Base-by-base conservation (phyloP, 768 basidiomycete species). In the Russula abietina region DNA sequence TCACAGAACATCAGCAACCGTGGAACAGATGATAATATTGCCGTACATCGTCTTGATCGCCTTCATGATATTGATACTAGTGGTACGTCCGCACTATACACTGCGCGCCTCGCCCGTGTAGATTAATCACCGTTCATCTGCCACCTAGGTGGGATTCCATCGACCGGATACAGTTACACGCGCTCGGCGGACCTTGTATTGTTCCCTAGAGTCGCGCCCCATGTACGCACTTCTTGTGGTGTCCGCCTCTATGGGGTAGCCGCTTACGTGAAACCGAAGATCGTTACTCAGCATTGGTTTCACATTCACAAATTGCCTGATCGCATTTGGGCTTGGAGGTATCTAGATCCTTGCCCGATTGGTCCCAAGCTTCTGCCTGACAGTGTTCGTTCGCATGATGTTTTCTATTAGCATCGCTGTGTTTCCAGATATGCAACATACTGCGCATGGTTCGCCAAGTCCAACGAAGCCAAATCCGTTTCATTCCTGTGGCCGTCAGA, bases 101-200 rank as follows among this genome's bases (percentile, higher is more conserved):
- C 28, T 28, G 16, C 10, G 59, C 36, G 1, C 7, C 38, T 57
- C 38, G 36, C 36, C 38, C 14, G 12, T 22, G 39, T n/a, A 45
- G 36, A 16, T 7, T 30, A 30, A 36, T 45, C 26, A 9, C 46
- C 9, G 10, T 46, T 19, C 41, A 48, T 45, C 57, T 8, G 22
- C 50, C 26, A 39, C 46, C 30, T 54, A 64, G 57, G 10, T 51
- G 22, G 62, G 62, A 45, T 55, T n/a, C 4, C 45, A 17, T 41
- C 19, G 26, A 6, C 62, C 57, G 9, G 46, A 45, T 4, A 50
- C 38, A 16, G 58, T 59, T 14, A 64, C 62, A 6, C 57, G 57
- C 24, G 46, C 43, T 48, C 52, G 57, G 17, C 62, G 62, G 36
- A 59, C 36, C 9, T 22, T 59, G 10, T 59, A 59, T 45, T 59